phyloP scores from a whole-genome alignment of 139 green algal species.

The Klebsormidium nitens region DNA sequence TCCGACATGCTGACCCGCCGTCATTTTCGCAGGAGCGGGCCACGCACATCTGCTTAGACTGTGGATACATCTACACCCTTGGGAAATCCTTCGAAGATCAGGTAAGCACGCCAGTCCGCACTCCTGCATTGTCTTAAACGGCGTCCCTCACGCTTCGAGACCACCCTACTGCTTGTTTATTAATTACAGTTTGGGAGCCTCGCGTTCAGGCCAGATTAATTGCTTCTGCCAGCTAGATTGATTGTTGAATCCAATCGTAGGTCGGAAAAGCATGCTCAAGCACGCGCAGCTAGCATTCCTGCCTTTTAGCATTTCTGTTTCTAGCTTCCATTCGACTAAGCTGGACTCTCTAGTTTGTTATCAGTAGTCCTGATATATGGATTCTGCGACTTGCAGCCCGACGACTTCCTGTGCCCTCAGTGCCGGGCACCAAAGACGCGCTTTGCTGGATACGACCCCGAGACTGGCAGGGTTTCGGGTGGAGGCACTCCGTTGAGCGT shows the following conservation, averaged over 20 bases:
- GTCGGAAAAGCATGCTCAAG: too few relatives aligned
- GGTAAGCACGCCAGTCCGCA: slow-evolving; percentile 15
- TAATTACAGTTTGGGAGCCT: background rate
- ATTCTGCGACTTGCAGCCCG: slow-evolving; percentile 48
- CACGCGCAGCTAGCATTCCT: too few relatives aligned
- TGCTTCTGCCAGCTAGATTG: too few relatives aligned
- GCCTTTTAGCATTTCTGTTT: too few relatives aligned
- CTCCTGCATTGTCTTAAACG: background rate
- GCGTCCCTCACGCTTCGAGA: background rate
- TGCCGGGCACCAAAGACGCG: slow-evolving; percentile 87
- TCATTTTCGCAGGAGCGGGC: slow-evolving; percentile 60
- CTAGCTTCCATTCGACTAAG: too few relatives aligned
- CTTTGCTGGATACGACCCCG: too few relatives aligned
- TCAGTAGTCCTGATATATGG: too few relatives aligned
- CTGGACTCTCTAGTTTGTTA: too few relatives aligned
- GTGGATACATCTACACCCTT: slow-evolving; percentile 79
- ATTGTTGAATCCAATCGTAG: too few relatives aligned
- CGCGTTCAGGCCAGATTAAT: background rate
- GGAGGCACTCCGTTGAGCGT: too few relatives aligned
- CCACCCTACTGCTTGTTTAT: background rate
- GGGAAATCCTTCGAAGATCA: slow-evolving; percentile 44
- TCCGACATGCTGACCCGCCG: background rate
- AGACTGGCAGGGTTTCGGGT: too few relatives aligned
- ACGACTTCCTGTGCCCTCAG: slow-evolving; percentile 70
- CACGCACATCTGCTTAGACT: slow-evolving; percentile 94